phyloP scores from a whole-genome alignment of 169 alveolate species.

The Besnoitia besnoiti region DNA sequence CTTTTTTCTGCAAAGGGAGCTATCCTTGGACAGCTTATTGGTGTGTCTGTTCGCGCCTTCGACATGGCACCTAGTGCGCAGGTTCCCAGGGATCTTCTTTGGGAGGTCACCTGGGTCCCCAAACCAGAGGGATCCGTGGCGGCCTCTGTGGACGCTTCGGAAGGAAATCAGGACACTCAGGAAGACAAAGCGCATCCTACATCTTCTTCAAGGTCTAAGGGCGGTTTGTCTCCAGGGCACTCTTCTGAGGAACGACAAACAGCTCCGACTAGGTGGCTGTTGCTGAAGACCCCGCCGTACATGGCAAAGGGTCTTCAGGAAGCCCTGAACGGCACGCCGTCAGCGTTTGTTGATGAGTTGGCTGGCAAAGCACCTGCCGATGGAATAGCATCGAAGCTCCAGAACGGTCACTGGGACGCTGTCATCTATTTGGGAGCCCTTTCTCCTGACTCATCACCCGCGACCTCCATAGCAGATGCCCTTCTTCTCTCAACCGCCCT shows the following conservation, averaged over 20 bases:
- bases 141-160: constrained; percentile 21
- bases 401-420: neutral
- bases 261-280: neutral
- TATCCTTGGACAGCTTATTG: constrained; percentile 12
- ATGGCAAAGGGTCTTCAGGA: neutral
- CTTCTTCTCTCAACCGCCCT: neutral
- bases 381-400: neutral
- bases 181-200: neutral
- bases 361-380: neutral
- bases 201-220: neutral
- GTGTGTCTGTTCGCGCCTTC: constrained; percentile 33
- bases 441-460: neutral
- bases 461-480: neutral
- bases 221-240: neutral
- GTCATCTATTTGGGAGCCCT: neutral
- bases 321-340: neutral
- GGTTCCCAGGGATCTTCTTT: constrained; percentile 46
- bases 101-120: constrained; percentile 55
- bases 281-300: neutral
- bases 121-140: neutral
- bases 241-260: neutral
- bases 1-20: constrained; percentile 36
- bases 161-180: neutral
- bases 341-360: neutral
- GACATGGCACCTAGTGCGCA: constrained; percentile 42